A percentile compares a stretch with the other conserved stretches of the same genome.
These are phyloP conservation scores for Gloeopeniophorella convolvens DNA, from an alignment of 768 basidiomycete species.

Conservation along the genomic window DNA sequence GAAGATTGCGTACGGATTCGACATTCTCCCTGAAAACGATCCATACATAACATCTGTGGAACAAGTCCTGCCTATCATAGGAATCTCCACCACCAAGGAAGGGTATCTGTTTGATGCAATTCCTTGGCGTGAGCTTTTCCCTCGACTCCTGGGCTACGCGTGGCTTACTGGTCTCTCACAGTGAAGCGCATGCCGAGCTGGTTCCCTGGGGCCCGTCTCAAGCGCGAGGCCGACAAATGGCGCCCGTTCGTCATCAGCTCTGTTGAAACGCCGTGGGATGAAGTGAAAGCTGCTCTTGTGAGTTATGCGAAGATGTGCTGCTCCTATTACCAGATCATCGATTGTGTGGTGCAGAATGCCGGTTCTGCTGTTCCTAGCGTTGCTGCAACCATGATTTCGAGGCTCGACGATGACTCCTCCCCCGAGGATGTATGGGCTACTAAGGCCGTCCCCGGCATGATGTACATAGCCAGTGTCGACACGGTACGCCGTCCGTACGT, in stretches of 20 bases:
- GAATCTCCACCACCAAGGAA: constrained; percentile 5
- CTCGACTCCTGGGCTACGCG: neutral
- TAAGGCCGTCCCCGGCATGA: neutral
- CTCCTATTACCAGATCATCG: no score
- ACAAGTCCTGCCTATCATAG: constrained; percentile 3
- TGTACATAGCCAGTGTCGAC: constrained; percentile 9
- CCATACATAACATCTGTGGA: constrained; percentile 11
- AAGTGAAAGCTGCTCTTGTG: constrained; percentile 1
- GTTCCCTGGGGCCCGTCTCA: constrained; percentile 5
- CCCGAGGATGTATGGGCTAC: neutral
- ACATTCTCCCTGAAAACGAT: constrained; percentile 13
- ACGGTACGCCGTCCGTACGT: no score
- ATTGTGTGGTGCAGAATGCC: no score
- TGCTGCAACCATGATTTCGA: neutral
- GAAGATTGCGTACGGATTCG: constrained; percentile 18
- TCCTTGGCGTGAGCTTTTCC: neutral
- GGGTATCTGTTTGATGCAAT: constrained; percentile 22
- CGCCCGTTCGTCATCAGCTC: neutral
- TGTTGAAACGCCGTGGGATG: neutral
- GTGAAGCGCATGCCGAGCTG: constrained; percentile 2
- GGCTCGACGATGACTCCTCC: neutral
- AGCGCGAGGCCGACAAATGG: neutral
- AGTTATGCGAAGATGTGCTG: neutral
- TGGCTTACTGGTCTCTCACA: neutral
- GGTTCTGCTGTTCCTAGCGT: neutral